Evolutionary conservation across 768 basidiomycete species (phyloP).

Genomic region (Multifurca ochricompacta): DNA sequence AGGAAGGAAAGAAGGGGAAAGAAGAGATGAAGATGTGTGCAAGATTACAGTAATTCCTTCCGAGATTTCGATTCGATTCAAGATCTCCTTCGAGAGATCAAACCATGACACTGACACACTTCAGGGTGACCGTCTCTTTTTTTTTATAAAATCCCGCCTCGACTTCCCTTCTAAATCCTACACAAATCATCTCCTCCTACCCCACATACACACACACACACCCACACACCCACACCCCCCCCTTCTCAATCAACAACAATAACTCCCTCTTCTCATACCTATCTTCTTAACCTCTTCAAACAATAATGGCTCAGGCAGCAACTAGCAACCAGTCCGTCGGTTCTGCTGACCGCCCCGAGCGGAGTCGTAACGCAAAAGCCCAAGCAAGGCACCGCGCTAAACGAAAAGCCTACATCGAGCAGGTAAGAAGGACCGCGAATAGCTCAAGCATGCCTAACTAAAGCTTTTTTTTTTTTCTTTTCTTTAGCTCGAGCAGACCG

Average conservation of each 20-base stretch:
- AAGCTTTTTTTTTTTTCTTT: neutral
- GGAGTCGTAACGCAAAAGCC: constrained; percentile 81
- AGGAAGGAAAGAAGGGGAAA: neutral
- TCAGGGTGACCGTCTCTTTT: constrained; percentile 9
- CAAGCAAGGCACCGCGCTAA: constrained; percentile 89
- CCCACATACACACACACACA: too few species aligned
- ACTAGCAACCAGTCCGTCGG: neutral
- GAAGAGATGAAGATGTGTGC: too few species aligned
- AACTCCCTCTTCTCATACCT: neutral
- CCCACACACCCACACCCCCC: too few species aligned
- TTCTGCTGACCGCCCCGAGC: constrained; percentile 42
- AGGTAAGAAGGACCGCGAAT: too few species aligned
- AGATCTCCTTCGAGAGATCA: constrained; percentile 12
- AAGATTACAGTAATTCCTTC: neutral
- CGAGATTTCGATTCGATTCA: constrained; percentile 5
- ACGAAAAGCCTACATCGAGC: constrained; percentile 88
- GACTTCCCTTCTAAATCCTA: neutral
- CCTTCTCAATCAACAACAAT: neutral
- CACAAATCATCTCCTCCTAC: too few species aligned
- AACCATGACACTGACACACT: too few species aligned
- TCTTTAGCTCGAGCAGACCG: constrained; percentile 71
- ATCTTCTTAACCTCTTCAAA: neutral
- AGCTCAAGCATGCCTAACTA: neutral
- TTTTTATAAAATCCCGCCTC: constrained; percentile 17
- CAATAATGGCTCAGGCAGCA: constrained; percentile 11